phyloP scores from a whole-genome alignment of 257 asterid species.

The Plantago major region DNA sequence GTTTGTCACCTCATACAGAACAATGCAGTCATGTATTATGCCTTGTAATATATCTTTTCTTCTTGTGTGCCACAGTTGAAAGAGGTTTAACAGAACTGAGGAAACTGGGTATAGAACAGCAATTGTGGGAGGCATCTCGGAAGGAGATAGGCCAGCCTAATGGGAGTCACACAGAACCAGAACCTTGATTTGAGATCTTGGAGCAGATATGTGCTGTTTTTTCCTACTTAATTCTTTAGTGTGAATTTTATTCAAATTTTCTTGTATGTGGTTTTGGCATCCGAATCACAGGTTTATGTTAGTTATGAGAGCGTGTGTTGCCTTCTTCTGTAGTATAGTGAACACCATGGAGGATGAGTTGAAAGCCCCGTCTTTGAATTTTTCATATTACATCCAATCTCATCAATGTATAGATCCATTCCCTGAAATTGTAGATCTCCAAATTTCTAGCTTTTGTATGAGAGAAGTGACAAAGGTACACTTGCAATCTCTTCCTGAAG shows the following conservation, averaged over 20 bases:
- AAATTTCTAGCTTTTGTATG: neutral
- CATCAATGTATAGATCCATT: conserved; percentile 7
- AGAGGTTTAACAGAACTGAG: conserved; percentile 63
- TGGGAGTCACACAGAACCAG: conserved; percentile 39
- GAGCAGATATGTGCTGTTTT: conserved; percentile 4
- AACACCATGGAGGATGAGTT: conserved; percentile 11
- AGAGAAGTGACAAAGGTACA: too few relatives aligned
- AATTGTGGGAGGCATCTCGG: conserved; percentile 67
- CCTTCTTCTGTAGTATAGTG: conserved; percentile 15
- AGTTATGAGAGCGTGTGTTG: conserved; percentile 28
- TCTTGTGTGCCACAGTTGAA: conserved; percentile 38
- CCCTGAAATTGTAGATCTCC: neutral
- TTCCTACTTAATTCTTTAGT: conserved; percentile 5
- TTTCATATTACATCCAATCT: conserved; percentile 8
- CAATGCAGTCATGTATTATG: neutral
- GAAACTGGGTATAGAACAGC: conserved; percentile 69
- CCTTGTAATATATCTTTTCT: neutral
- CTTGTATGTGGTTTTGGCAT: conserved; percentile 16
- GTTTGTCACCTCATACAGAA: neutral
- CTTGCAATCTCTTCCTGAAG: too few relatives aligned
- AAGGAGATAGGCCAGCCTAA: conserved; percentile 53
- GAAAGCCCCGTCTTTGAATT: conserved; percentile 21
- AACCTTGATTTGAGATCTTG: conserved; percentile 17
- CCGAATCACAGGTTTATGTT: conserved; percentile 24
- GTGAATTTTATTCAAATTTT: conserved; percentile 26